These are phyloP conservation scores for Penicillium palitans DNA, from an alignment of 2,329 filamentous ascomycete species.

Conservation along the genomic window DNA sequence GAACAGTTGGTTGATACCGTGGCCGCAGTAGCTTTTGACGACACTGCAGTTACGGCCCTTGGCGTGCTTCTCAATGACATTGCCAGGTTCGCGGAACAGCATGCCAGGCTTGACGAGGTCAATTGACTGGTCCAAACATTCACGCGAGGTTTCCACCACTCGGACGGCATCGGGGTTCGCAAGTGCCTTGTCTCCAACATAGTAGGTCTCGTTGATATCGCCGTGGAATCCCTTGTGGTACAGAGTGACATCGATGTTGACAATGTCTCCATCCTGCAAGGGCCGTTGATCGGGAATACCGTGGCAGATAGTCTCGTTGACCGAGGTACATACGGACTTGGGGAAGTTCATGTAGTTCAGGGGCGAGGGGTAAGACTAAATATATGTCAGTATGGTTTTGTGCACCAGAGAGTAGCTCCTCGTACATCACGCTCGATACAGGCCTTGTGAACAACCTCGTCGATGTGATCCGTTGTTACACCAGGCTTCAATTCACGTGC, in stretches of 20 bases:
- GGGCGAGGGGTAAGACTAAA: slow-evolving; percentile 86
- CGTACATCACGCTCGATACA: slow-evolving; percentile 88
- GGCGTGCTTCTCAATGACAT: slow-evolving; percentile 92
- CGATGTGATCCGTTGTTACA: slow-evolving; percentile 92
- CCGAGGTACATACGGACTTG: slow-evolving; percentile 94
- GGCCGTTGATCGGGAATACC: slow-evolving; percentile 91
- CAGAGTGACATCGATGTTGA: slow-evolving; percentile 94
- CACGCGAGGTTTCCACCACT: slow-evolving; percentile 84
- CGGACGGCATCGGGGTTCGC: slow-evolving; percentile 83
- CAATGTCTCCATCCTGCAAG: slow-evolving; percentile 87
- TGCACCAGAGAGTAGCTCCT: slow-evolving; percentile 8
- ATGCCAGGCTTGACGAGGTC: slow-evolving; percentile 90
- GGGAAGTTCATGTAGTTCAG: slow-evolving; percentile 96
- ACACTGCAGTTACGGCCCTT: slow-evolving; percentile 84
- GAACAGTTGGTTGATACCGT: slow-evolving; percentile 92
- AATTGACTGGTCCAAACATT: slow-evolving; percentile 89
- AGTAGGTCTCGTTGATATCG: slow-evolving; percentile 98
- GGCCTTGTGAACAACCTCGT: slow-evolving; percentile 91
- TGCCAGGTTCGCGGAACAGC: slow-evolving; percentile 88
- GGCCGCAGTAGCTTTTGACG: slow-evolving; percentile 93
- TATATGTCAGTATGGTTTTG: slow-evolving; percentile 15
- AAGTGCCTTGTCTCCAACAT: slow-evolving; percentile 84
- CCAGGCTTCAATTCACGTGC: slow-evolving; percentile 83
- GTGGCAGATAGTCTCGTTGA: slow-evolving; percentile 98
- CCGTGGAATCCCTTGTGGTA: slow-evolving; percentile 95